A percentile compares a stretch with the other conserved stretches of the same genome.
These are phyloP conservation scores for Mycena belliarum DNA, from an alignment of 768 basidiomycete species.

Conservation along the genomic window DNA sequence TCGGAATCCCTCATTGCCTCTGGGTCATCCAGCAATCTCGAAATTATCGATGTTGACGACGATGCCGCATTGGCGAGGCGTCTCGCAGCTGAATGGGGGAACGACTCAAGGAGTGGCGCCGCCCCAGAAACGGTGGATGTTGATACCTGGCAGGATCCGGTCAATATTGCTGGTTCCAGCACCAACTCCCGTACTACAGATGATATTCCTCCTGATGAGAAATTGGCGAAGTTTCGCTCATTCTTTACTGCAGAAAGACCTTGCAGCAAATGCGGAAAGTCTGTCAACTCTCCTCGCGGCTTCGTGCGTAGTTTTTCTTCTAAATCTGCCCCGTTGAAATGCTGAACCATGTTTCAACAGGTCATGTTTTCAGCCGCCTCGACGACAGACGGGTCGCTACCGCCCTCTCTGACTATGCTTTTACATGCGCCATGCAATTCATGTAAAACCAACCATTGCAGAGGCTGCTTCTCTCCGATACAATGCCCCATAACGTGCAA, in stretches of 20 bases:
- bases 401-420: slow-evolving; percentile 33
- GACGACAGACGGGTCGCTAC: slow-evolving; percentile 18
- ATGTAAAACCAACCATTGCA: slow-evolving; percentile 48
- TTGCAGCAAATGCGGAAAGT: slow-evolving; percentile 39
- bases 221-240: slow-evolving; percentile 32
- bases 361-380: slow-evolving; percentile 30
- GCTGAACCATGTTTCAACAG: slow-evolving; percentile 14
- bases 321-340: neutral
- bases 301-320: slow-evolving; percentile 34
- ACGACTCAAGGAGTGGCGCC: slow-evolving; percentile 3
- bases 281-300: slow-evolving; percentile 41
- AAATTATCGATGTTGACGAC: slow-evolving; percentile 20
- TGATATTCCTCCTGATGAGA: slow-evolving; percentile 31
- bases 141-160: slow-evolving; percentile 10
- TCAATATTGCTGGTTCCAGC: neutral
- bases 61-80: slow-evolving; percentile 40
- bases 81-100: slow-evolving; percentile 42
- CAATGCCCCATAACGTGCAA: slow-evolving; percentile 43
- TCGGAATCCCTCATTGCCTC: too few species aligned
- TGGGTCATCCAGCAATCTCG: slow-evolving; percentile 9
- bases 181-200: neutral
- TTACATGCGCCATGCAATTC: slow-evolving; percentile 46
- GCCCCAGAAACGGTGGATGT: slow-evolving; percentile 5
- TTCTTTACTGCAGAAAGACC: slow-evolving; percentile 37
- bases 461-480: slow-evolving; percentile 47